Percentiles rank a stretch among this genome's conserved stretches.
Evolutionary conservation across 768 basidiomycete species (phyloP).

Genomic region (Mycena belliarum): DNA sequence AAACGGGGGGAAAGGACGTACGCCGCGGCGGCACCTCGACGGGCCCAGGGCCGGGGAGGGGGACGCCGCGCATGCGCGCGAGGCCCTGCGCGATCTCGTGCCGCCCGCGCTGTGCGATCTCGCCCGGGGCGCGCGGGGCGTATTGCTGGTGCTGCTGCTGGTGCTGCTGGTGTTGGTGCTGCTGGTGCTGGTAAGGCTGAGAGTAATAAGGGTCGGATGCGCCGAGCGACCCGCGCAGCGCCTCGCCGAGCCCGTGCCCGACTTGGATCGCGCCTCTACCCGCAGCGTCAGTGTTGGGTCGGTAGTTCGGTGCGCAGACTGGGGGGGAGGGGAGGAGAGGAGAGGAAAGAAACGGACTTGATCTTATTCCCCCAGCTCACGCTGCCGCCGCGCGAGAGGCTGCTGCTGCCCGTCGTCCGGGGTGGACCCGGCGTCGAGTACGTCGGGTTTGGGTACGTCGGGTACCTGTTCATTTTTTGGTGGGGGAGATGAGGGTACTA

Average conservation of each 20-base stretch:
- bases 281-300: neutral
- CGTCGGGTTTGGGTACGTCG: neutral
- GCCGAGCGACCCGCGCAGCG: slow-evolving; percentile 17
- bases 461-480: slow-evolving; percentile 10
- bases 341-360: neutral
- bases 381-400: slow-evolving; percentile 11
- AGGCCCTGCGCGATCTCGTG: slow-evolving; percentile 20
- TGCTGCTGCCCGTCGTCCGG: too few relatives aligned
- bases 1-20: too few relatives aligned
- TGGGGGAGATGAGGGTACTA: neutral
- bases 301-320: too few relatives aligned
- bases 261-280: slow-evolving; percentile 21
- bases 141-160: too few relatives aligned
- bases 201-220: too few relatives aligned
- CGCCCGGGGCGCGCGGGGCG: too few relatives aligned
- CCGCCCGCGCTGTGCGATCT: slow-evolving; percentile 19
- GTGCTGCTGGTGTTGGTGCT: too few relatives aligned
- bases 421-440: neutral
- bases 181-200: too few relatives aligned
- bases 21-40: too few relatives aligned
- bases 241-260: slow-evolving; percentile 16
- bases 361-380: slow-evolving; percentile 19
- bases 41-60: too few relatives aligned
- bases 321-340: too few relatives aligned
- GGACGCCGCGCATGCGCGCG: slow-evolving; percentile 13